Evolutionary conservation across 208 protist species (phyloP).

Genomic region (Acanthamoeba castellanii): DNA sequence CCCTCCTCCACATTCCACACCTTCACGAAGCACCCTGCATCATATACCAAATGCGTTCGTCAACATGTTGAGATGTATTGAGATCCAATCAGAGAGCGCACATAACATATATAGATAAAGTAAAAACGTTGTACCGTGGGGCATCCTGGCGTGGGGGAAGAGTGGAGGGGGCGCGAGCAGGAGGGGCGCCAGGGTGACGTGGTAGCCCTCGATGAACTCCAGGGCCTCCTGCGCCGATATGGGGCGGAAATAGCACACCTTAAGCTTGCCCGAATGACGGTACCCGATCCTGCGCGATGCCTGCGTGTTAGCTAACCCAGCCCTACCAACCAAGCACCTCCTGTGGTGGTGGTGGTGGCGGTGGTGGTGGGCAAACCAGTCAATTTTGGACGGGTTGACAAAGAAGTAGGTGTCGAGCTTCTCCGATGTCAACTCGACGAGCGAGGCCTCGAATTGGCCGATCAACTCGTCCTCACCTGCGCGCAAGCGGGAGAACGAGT

Average conservation of each 20-base stretch:
- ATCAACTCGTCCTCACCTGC: constrained; percentile 20
- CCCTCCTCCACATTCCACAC: constrained; percentile 17
- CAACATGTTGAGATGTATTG: too few relatives aligned
- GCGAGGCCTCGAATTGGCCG: constrained; percentile 6
- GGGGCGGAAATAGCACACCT: constrained; percentile 8
- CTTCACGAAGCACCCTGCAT: constrained; percentile 10
- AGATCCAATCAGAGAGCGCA: neutral
- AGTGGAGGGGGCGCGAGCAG: neutral
- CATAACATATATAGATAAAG: neutral
- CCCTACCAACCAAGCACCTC: too few relatives aligned
- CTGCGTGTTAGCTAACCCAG: neutral
- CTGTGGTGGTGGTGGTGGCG: too few relatives aligned
- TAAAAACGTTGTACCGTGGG: neutral
- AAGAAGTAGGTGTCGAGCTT: neutral
- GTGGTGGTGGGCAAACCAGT: neutral
- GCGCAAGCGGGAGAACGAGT: neutral
- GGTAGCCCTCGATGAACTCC: constrained; percentile 30
- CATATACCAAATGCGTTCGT: neutral
- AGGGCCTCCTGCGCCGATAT: constrained; percentile 5
- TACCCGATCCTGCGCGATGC: neutral
- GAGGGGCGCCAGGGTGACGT: neutral
- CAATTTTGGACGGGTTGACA: constrained; percentile 11
- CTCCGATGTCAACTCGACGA: neutral
- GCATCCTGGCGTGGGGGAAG: neutral
- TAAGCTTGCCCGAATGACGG: neutral